Evolutionary conservation across 176 grass and related monocot species (phyloP).

Genomic region (Ampelocalamus luodianensis): DNA sequence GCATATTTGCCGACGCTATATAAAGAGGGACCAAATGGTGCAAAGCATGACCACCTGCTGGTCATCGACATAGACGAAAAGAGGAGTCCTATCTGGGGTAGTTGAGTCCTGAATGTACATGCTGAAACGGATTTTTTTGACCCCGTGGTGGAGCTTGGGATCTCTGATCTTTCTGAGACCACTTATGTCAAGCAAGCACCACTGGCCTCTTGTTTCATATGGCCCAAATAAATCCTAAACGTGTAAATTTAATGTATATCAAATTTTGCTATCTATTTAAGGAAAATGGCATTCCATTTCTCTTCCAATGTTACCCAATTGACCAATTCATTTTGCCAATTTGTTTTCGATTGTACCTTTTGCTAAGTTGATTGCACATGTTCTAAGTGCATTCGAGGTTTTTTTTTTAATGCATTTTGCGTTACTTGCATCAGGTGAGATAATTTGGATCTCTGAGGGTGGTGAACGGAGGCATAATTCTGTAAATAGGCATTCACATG

Average conservation of each 20-base stretch:
- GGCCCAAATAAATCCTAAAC: constrained; percentile 12
- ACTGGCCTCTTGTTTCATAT: constrained; percentile 23
- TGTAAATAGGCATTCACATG: neutral
- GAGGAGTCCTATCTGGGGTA: constrained; percentile 67
- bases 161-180: constrained; percentile 21
- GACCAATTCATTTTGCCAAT: neutral
- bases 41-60: constrained; percentile 69
- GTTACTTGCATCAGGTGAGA: neutral
- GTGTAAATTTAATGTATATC: constrained; percentile 13
- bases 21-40: constrained; percentile 72
- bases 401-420: neutral
- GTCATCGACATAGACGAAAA: constrained; percentile 86
- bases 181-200: constrained; percentile 22
- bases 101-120: constrained; percentile 45
- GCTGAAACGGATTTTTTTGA: constrained; percentile 28
- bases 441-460: neutral
- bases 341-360: neutral
- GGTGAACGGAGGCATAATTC: neutral
- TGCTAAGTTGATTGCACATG: neutral
- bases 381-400: neutral
- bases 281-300: constrained; percentile 9
- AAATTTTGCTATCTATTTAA: constrained; percentile 30
- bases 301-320: neutral
- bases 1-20: constrained; percentile 84
- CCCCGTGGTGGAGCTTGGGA: constrained; percentile 13